Evolutionary conservation across 2,329 filamentous ascomycete genomes (phyloP).

Genomic region (Leptographium galeiforme): DNA sequence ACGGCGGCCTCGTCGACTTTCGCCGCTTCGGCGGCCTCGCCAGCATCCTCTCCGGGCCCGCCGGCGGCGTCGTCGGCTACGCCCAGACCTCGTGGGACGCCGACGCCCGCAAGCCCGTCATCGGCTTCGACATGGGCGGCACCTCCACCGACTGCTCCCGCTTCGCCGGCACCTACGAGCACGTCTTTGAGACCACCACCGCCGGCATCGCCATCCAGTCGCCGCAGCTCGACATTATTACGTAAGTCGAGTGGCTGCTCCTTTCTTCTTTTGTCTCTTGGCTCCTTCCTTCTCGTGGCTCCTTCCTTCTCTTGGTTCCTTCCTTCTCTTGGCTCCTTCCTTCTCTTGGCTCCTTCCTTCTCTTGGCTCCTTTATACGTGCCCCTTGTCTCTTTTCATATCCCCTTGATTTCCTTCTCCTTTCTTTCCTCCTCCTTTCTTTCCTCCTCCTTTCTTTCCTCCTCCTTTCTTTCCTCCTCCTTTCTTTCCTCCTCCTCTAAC

Average conservation of each 20-base stretch:
- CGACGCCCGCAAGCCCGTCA: constrained; percentile 69
- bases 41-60: constrained; percentile 78
- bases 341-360: neutral
- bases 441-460: neutral
- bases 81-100: constrained; percentile 83
- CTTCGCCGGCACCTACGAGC: constrained; percentile 79
- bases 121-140: constrained; percentile 93
- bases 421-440: neutral
- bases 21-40: constrained; percentile 72
- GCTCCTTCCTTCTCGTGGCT: neutral
- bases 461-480: neutral
- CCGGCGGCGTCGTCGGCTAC: constrained; percentile 88
- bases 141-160: constrained; percentile 85
- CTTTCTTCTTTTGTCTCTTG: neutral
- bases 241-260: neutral
- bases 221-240: neutral
- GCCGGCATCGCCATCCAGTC: neutral
- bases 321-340: neutral
- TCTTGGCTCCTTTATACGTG: no score
- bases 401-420: no score
- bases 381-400: neutral
- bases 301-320: neutral
- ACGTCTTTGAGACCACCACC: constrained; percentile 77
- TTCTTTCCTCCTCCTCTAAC: constrained; percentile 22
- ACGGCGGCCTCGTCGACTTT: constrained; percentile 61